Base-by-base conservation (phyloP, 2,329 filamentous ascomycete genomes). In the Apiospora malaysiana region DNA sequence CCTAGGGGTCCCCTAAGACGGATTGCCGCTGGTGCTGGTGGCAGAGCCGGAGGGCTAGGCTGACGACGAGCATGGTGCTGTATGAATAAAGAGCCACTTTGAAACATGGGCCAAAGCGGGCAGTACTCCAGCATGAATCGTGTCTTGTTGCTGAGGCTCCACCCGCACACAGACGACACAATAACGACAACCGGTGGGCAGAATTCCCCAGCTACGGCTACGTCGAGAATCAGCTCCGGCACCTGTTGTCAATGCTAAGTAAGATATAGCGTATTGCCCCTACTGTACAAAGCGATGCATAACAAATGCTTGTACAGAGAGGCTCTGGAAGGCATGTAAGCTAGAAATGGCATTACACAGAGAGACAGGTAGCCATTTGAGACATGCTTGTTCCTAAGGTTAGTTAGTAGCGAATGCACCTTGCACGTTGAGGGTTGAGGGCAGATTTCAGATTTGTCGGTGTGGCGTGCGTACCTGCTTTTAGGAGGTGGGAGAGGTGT, bases 41-140 rank as follows among this genome's bases (percentile, higher is more conserved):
- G 27, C 32, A 10, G 23, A 49, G 18, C 47, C 47, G 32, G 16
- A 27, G 37, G 42, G 42, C 42, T 45, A 59, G 51, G 16, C 27
- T 18, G 27, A 37, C 51, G 25, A 21, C 56, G 32, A 63, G 56
- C 56, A 63, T 32, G 27, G 56, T 40, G 56, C 56, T 63, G 56
- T 63, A n/a, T 27, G 56, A 40, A 63, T 63, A 63, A 40, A 63
- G 56, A 63, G 56, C 56, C 56, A 63, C 56, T 40, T 63, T 63
- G 56, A 63, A 63, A 63, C 56, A 40, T 63, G 56, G 56, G 56
- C 56, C 56, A 40, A 40, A 63, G 56, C 56, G 56, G 56, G 56
- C 56, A 63, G 51, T 63, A 40, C 56, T 63, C 56, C 56, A 63
- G 56, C 32, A 63, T 63, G 56, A 63, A 63, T 63, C 56, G 32